Evolutionary conservation across 768 basidiomycete species (phyloP).

Genomic region (Phylloporus rhodoxanthus): DNA sequence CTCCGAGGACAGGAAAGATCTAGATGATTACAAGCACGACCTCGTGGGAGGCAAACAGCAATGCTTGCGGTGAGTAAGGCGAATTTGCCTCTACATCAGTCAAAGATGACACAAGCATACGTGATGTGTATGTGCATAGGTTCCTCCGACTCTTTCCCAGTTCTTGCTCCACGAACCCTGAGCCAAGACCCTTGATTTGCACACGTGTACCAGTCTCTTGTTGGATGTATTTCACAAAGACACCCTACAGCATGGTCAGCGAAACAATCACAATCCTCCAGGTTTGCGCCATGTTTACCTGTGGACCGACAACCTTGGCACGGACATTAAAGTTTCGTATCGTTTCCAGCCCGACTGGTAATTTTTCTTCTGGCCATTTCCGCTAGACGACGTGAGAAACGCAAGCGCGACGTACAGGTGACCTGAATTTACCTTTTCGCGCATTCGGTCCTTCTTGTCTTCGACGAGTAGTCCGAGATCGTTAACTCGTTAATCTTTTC

Average conservation of each 20-base stretch:
- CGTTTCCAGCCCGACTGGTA: conserved; percentile 82
- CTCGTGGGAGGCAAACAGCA: too few species aligned
- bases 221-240: conserved; percentile 98
- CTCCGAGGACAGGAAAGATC: too few species aligned
- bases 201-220: conserved; percentile 93
- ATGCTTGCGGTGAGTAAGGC: too few species aligned
- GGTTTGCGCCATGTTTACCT: conserved; percentile 42
- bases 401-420: background rate
- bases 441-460: conserved; percentile 62
- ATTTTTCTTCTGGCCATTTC: conserved; percentile 98
- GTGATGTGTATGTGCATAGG: conserved; percentile 91
- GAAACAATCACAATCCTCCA: background rate
- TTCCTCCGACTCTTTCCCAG: conserved; percentile 80
- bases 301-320: conserved; percentile 95
- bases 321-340: conserved; percentile 96
- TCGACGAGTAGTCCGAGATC: conserved; percentile 80
- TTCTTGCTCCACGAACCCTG: conserved; percentile 93
- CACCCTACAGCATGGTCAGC: conserved; percentile 43
- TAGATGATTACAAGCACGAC: too few species aligned
- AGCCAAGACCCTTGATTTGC: conserved; percentile 93
- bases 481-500: conserved; percentile 72
- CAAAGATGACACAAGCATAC: conserved; percentile 40
- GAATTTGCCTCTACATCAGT: too few species aligned
- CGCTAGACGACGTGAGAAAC: conserved; percentile 42
- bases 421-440: conserved; percentile 50